Evolutionary conservation across 2,329 filamentous ascomycete genomes (phyloP).

Genomic region (Cladosporium sphaerospermum): DNA sequence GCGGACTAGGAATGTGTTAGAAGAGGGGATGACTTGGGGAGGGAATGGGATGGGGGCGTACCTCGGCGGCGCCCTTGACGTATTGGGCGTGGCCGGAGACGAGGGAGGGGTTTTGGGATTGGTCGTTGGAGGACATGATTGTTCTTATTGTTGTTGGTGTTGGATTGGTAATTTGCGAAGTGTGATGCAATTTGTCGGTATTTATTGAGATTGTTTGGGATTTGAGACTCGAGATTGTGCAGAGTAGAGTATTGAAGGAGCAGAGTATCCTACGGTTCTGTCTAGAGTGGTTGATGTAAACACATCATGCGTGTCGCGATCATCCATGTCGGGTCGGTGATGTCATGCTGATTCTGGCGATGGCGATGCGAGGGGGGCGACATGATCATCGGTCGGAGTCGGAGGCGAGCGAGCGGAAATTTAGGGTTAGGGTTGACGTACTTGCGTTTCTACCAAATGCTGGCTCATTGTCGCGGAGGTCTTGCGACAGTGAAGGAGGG

Average conservation of each 20-base stretch:
- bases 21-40: slow-evolving; percentile 1
- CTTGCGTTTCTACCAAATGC: too few species aligned
- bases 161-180: too few species aligned
- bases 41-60: slow-evolving; percentile 28
- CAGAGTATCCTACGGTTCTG: too few species aligned
- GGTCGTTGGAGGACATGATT: slow-evolving; percentile 19
- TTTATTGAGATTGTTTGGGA: background rate
- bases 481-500: too few species aligned
- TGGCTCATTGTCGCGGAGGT: too few species aligned
- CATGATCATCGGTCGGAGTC: too few species aligned
- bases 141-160: too few species aligned
- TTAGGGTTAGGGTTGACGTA: too few species aligned
- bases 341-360: background rate
- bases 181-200: too few species aligned
- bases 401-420: too few species aligned
- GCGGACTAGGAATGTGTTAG: slow-evolving; percentile 39
- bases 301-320: background rate
- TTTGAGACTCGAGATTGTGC: too few species aligned
- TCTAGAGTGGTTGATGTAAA: background rate
- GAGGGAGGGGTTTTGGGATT: slow-evolving; percentile 47
- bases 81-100: slow-evolving; percentile 61
- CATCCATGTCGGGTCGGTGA: background rate
- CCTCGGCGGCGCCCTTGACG: slow-evolving; percentile 62
- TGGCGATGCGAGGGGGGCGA: too few species aligned
- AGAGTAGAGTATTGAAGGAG: background rate